phyloP scores from a whole-genome alignment of 768 basidiomycete genomes.

The Russula brevipes region DNA sequence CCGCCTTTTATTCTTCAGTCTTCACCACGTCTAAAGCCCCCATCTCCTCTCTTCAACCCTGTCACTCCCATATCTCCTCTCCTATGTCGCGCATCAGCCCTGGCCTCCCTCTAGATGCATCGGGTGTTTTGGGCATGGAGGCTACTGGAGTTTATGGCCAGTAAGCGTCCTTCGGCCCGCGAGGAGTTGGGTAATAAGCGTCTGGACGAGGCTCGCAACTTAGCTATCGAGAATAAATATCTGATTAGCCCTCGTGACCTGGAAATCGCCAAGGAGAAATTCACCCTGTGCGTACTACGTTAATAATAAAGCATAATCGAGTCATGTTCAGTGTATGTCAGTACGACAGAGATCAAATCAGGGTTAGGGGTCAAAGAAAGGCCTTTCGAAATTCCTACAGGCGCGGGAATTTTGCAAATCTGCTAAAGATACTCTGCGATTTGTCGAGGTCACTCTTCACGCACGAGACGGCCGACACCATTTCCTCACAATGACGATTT shows the following conservation, averaged over 20 bases:
- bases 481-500: not conserved
- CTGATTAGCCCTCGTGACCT: not conserved
- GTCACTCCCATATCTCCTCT: not conserved
- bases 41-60: not conserved
- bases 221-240: not conserved
- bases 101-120: not conserved
- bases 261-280: conserved; percentile 1
- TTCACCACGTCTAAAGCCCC: not conserved
- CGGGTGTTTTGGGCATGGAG: conserved; percentile 6
- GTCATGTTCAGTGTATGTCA: not conserved
- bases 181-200: not conserved
- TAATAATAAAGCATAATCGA: too few relatives aligned
- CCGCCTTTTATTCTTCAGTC: not conserved
- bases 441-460: not conserved
- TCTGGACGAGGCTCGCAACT: conserved; percentile 2
- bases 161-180: not conserved
- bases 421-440: not conserved
- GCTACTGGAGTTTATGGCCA: not conserved
- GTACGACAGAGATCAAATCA: not conserved
- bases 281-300: not conserved
- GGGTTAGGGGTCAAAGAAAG: conserved; percentile 3
- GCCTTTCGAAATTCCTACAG: conserved; percentile 1
- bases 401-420: conserved; percentile 1
- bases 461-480: not conserved
- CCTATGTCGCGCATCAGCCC: not conserved